These are phyloP conservation scores for Carallia pectinifolia DNA, from an alignment of 345 rosid genomes.

Conservation along the genomic window DNA sequence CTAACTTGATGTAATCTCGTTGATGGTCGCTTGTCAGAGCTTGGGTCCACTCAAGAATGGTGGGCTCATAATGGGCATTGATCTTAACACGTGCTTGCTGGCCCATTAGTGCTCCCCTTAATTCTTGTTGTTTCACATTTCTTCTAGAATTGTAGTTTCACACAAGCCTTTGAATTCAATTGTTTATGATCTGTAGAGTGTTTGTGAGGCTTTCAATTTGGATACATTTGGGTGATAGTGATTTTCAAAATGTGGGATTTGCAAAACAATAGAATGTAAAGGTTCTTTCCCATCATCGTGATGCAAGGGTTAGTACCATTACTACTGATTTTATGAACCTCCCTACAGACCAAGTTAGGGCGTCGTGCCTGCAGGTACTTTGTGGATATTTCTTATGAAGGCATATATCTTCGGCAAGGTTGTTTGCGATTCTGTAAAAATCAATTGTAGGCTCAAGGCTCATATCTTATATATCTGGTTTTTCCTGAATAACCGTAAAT, in stretches of 20 bases:
- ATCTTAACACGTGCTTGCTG: conserved; percentile 60
- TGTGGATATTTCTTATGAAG: neutral
- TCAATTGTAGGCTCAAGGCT: too few relatives aligned
- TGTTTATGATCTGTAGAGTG: neutral
- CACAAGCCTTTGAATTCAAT: neutral
- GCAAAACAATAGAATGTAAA: conserved; percentile 85
- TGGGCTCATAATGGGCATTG: conserved; percentile 81
- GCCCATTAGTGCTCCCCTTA: neutral
- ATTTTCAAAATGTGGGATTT: conserved; percentile 25
- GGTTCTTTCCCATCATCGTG: conserved; percentile 81
- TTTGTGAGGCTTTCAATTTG: neutral
- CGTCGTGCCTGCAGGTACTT: conserved; percentile 69
- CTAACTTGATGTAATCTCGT: neutral
- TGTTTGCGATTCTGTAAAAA: conserved; percentile 10
- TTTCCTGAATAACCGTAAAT: too few relatives aligned
- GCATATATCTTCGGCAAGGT: neutral
- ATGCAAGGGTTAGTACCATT: conserved; percentile 74
- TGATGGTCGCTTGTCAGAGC: conserved; percentile 90
- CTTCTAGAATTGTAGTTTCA: neutral
- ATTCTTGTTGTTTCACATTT: neutral
- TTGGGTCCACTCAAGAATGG: conserved; percentile 80
- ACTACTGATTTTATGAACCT: conserved; percentile 74
- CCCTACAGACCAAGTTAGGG: conserved; percentile 50
- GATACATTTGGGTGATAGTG: conserved; percentile 15
- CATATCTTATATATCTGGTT: too few relatives aligned